Evolutionary conservation across 2,329 filamentous ascomycete genomes (phyloP), one percentile per base, ranked within the genome.

Genomic region (Neofusicoccum kwambonambiense): DNA sequence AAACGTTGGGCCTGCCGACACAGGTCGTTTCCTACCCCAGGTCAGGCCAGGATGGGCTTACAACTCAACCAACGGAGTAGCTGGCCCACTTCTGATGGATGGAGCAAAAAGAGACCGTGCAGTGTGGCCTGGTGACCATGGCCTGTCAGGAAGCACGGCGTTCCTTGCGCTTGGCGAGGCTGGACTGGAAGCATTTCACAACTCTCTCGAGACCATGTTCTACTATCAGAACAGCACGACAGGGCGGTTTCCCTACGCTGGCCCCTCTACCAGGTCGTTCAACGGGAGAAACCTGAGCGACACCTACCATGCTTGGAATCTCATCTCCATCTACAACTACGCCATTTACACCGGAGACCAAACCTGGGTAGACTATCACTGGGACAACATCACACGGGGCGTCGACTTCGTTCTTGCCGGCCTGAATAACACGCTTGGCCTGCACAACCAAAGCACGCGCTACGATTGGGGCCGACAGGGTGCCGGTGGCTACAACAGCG

Each of bases 261-360:
- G 77, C 0, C 78, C 78, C 3, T 47, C 56, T 4, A 73, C 44
- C 1, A 68, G 70, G 17, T 68, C 73, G 3, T 76, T 77, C 3
- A 67, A 78, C 19, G 64, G 76, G 13, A 70, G 76, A 62, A 73
- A 76, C 51, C 68, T 70, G 11, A 76, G 72, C 57, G 74, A 76
- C 50, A 73, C 74, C 0, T 77, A 77, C 56, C 74, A 77, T 61
- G 79, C 86, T 70, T 84, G 84, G 75, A 83, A 82, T 1, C 80
- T 88, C 73, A 83, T 88, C 49, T 84, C 84, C 2, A 83, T 83
- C 5, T 84, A 85, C 70, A 85, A 86, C 60, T 87, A 87, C 68
- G 78, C 85, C 50, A 76, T 87, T 2, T 87, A 81, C 68, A 83
- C 83, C 0, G 82, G 83, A 27, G 83, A 88, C 64, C 74, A 80